Evolutionary conservation across 1,284 basidiomycete species (phyloP), one percentile per base, ranked within the genome.

Genomic region (Melanopsichium pennsylvanicum): DNA sequence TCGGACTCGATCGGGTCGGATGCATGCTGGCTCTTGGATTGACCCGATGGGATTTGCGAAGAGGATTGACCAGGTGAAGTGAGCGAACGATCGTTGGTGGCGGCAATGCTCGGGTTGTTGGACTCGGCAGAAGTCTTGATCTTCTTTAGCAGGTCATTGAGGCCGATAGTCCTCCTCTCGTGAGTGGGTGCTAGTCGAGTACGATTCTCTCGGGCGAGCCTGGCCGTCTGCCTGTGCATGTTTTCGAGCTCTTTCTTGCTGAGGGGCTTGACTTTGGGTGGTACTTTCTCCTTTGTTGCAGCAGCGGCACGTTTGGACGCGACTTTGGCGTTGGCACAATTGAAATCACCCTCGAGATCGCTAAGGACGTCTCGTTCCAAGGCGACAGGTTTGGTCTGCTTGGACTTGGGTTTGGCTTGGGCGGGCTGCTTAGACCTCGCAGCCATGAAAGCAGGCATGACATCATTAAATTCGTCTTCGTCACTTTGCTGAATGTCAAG

Each of bases 151-250:
- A 77, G 56, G 25, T 75, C 74, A 32, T 56, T 48, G 36, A 77
- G 56, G 13, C 58, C 58, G 44, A 70, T 62, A 46, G 64, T 72
- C 48, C 61, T 62, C 46, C 68, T 72, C 12, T 54, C 70, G 29
- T 70, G 70, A 3, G 39, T 25, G 9, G 48, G 50, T 4, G 51
- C 45, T 8, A 71, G 44, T 15, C 44, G 42, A 7, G 67, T 44
- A 27, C 69, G 64, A 21, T 75, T 54, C 34, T 76, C 70, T 44
- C 76, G 72, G 12, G 68, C 71, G 8, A 75, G 54, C 5, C 64
- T 62, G 4, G 76, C 76, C 1, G 73, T 64, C 36, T 73, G 68
- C 5, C 60, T 46, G 45, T 78, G 68, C 76, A 77, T 78, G 42
- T 47, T 60, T 15, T 75, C 73, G 25, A 69, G 29, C 31, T 77